Evolutionary conservation across 805 yeast genomes (phyloP).

Genomic region (Saccharomycopsis babjevae): DNA sequence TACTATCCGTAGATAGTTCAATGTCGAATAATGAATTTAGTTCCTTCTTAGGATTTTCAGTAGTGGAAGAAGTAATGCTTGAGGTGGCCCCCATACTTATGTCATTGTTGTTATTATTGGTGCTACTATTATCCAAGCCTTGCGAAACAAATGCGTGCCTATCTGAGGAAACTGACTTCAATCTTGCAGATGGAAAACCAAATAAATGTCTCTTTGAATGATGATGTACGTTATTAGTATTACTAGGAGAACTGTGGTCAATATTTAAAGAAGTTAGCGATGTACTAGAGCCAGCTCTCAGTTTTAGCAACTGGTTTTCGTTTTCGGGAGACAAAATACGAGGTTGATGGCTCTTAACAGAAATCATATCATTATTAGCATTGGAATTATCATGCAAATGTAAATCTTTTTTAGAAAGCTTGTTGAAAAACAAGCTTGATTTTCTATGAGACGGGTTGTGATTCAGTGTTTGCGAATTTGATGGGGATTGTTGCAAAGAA

Average conservation of each 20-base stretch:
- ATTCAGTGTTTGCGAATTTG: not conserved
- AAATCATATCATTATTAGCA: not conserved
- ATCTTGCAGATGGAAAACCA: constrained; percentile 9
- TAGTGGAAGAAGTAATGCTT: not conserved
- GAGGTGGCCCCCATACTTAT: not conserved
- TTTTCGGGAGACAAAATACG: not conserved
- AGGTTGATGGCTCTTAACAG: not conserved
- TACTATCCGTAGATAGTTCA: constrained; percentile 4
- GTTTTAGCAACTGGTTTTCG: not conserved
- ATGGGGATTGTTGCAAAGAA: not conserved
- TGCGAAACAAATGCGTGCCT: not conserved
- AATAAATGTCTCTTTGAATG: constrained; percentile 7
- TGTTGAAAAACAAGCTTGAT: constrained; percentile 13
- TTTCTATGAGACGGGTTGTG: not conserved
- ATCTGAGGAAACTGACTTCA: constrained; percentile 13
- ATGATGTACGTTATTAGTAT: not conserved
- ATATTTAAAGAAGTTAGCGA: constrained; percentile 6
- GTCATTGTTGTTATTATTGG: not conserved
- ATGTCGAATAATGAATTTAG: constrained; percentile 8
- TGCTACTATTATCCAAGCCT: not conserved
- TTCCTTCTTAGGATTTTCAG: not conserved
- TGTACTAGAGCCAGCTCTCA: constrained; percentile 12
- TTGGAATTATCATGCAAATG: constrained; percentile 5
- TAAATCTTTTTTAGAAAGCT: constrained; percentile 14
- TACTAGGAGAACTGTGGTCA: not conserved